These are phyloP conservation scores for Hanseniaspora thailandica DNA, from an alignment of 805 yeast species.

Conservation along the genomic window DNA sequence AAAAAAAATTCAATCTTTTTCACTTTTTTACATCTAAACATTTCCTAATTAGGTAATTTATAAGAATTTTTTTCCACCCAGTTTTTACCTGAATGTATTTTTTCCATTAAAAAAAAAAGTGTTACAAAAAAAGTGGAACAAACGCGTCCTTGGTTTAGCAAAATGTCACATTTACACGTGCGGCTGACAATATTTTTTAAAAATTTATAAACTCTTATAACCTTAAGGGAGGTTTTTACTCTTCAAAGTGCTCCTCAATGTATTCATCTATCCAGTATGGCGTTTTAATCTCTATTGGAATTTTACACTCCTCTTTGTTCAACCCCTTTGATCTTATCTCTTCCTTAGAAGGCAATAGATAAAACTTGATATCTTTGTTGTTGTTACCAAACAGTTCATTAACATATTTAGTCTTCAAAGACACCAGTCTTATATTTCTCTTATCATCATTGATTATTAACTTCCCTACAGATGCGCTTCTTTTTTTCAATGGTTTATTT, in stretches of 20 bases:
- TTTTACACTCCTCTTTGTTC: conserved; percentile 8
- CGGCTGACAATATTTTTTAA: background rate
- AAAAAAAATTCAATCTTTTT: background rate
- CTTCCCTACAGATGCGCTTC: conserved; percentile 47
- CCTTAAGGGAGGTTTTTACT: too few relatives aligned
- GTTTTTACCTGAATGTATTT: too few relatives aligned
- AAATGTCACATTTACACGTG: background rate
- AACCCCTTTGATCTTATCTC: background rate
- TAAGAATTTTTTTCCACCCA: too few relatives aligned
- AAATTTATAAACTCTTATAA: too few relatives aligned
- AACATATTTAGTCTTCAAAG: conserved; percentile 37
- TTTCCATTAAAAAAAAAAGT: too few relatives aligned
- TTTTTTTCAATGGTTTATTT: conserved; percentile 22
- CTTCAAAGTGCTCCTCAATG: conserved; percentile 11
- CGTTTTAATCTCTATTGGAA: conserved; percentile 19
- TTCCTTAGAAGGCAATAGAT: conserved; percentile 24
- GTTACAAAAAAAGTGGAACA: background rate
- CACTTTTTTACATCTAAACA: background rate
- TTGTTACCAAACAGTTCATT: conserved; percentile 20
- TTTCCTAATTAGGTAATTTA: background rate
- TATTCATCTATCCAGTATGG: conserved; percentile 24
- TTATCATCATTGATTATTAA: conserved; percentile 46
- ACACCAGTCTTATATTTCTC: conserved; percentile 49
- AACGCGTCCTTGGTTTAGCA: background rate
- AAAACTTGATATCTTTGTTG: conserved; percentile 25